Base-by-base conservation (phyloP, 805 yeast species). In the Phaffomyces thermotolerans region DNA sequence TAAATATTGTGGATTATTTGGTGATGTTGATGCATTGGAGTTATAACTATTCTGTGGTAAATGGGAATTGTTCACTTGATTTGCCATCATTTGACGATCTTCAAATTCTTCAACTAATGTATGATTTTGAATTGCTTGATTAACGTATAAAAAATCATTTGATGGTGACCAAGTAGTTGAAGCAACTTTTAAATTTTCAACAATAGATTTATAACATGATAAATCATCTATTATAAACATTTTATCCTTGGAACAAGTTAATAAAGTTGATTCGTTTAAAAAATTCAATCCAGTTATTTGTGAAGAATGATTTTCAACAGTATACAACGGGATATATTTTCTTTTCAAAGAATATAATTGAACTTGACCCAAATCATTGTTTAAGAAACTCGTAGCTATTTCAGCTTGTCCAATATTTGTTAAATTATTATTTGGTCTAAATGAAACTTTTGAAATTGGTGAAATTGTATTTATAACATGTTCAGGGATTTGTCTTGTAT, bases 381-480 rank as follows among this genome's bases (percentile, higher is more conserved):
- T 81, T 51, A 84, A 64, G 44, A 80, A 83, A 57, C 83, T 81
- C 33, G 82, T 72, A 1, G 95, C 95, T 48, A 88, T 70, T 51
- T 81, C 83, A 14, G 88, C 78, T 45, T 75, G 75, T 49, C 67
- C 62, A 14, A 83, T 65, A 34, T 54, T 59, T 25, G 66, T 63
- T 27, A 59, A 51, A 42, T 58, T 55, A 27, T 66, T 50, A 40
- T 59, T 56, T 12, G 73, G 69, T 47, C 73, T 65, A 90, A 95
- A 88, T 25, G 81, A 62, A 1, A 82, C 89, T 52, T 79, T 84
- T 52, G 83, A 78, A 2, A 91, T 83, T 0, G 96, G 85, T 14
- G 83, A 83, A 8, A 93, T 80, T 1, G 95, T 78, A 50, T 76
- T 73, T 13, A 91, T 73, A 13, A 80, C 80, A 51, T 75, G 75